Conservation (phyloP, 257 asterid genomes). For the Craterostigma plantagineum region DNA sequence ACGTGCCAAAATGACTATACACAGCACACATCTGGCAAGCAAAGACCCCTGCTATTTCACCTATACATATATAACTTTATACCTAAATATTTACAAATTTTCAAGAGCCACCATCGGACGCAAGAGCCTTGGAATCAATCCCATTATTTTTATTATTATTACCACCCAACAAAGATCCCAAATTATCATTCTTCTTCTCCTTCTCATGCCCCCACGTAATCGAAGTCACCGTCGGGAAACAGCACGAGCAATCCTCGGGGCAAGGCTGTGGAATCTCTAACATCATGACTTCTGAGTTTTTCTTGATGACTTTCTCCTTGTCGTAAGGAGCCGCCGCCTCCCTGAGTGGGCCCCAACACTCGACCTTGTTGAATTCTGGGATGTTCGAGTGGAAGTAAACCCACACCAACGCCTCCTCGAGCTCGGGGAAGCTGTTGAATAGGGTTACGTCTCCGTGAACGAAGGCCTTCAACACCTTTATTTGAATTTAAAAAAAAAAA, state of each 20-base stretch:
- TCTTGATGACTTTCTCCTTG: not conserved
- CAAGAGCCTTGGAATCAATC: too few relatives aligned
- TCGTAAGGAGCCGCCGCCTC: slow-evolving; percentile 15
- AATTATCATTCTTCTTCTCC: too few relatives aligned
- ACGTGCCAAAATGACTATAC: too few relatives aligned
- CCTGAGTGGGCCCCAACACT: slow-evolving; percentile 89
- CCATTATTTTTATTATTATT: too few relatives aligned
- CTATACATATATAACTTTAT: too few relatives aligned
- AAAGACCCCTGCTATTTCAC: too few relatives aligned
- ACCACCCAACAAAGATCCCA: too few relatives aligned
- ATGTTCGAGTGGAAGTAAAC: slow-evolving; percentile 84
- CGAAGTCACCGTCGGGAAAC: slow-evolving; percentile 59
- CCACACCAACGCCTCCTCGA: slow-evolving; percentile 65
- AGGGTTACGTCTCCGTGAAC: slow-evolving; percentile 54
- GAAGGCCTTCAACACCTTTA: slow-evolving; percentile 92
- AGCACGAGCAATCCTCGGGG: slow-evolving; percentile 39
- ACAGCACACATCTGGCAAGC: too few relatives aligned
- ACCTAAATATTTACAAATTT: too few relatives aligned
- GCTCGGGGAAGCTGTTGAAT: slow-evolving; percentile 50
- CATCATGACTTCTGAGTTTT: not conserved
- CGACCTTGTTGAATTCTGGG: slow-evolving; percentile 69
- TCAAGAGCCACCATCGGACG: too few relatives aligned
- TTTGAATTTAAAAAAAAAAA: too few relatives aligned
- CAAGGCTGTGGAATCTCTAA: slow-evolving; percentile 27
- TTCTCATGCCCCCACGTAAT: slow-evolving; percentile 34